Conservation (phyloP, 2,329 filamentous ascomycete genomes). For the Emmonsia crescens region DNA sequence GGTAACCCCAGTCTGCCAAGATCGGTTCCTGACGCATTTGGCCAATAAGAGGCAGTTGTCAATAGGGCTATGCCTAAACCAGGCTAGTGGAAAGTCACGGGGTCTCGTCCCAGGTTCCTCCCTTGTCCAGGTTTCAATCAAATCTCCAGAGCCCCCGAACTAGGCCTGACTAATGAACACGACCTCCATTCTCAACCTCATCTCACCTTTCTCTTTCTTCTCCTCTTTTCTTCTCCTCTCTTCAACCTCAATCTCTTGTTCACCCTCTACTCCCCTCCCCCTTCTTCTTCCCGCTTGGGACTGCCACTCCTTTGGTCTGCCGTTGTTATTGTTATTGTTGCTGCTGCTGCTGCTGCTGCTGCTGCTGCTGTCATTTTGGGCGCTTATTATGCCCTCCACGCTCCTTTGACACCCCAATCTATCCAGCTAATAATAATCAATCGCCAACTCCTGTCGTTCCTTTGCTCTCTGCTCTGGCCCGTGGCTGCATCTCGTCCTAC, state of each 20-base stretch:
- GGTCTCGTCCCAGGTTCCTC: too few species aligned
- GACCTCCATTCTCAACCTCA: not conserved
- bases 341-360: not conserved
- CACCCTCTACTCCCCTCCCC: conserved; percentile 9
- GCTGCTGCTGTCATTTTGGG: not conserved
- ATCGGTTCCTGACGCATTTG: not conserved
- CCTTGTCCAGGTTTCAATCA: not conserved
- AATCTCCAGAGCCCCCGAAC: too few species aligned
- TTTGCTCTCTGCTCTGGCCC: conserved; percentile 1
- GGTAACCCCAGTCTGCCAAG: not conserved
- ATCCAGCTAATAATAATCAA: too few species aligned
- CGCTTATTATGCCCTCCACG: not conserved
- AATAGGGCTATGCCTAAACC: not conserved
- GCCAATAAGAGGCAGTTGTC: not conserved
- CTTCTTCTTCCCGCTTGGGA: conserved; percentile 12
- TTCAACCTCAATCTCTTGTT: not conserved
- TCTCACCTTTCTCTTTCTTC: not conserved
- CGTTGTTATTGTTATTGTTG: too few species aligned
- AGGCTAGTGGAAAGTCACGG: not conserved
- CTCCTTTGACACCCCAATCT: not conserved
- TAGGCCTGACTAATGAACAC: too few species aligned
- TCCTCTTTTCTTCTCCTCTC: not conserved
- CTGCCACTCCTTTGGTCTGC: conserved; percentile 19
- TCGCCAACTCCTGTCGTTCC: conserved; percentile 9
- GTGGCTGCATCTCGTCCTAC: not conserved